Evolutionary conservation across 768 basidiomycete species (phyloP).

Genomic region (Fomitopsis pulvina): DNA sequence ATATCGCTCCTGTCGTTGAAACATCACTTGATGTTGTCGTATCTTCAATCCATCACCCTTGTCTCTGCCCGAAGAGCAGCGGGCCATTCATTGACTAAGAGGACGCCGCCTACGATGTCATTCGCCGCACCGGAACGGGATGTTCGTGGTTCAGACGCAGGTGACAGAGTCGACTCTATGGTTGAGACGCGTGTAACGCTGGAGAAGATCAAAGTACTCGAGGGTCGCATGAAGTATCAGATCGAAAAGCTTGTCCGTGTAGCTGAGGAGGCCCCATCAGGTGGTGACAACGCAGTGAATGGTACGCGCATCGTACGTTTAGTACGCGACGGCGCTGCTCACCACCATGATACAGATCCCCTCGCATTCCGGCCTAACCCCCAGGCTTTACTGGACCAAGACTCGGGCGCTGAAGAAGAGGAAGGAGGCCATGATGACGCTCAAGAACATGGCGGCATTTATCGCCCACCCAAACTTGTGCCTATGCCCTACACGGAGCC

Average conservation of each 20-base stretch:
- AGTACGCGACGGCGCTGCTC: background rate
- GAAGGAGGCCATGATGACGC: slow-evolving; percentile 16
- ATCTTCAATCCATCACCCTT: slow-evolving; percentile 78
- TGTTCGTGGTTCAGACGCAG: slow-evolving; percentile 49
- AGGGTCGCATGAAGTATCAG: slow-evolving; percentile 87
- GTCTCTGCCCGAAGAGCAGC: slow-evolving; percentile 62
- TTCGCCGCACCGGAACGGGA: slow-evolving; percentile 50
- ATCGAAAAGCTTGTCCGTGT: slow-evolving; percentile 88
- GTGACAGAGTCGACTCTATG: slow-evolving; percentile 75
- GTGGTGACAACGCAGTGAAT: slow-evolving; percentile 39
- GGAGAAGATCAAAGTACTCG: slow-evolving; percentile 83
- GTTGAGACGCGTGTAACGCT: slow-evolving; percentile 76
- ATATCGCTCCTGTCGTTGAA: slow-evolving; percentile 90
- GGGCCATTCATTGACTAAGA: slow-evolving; percentile 53
- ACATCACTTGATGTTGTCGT: slow-evolving; percentile 76
- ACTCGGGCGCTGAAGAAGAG: slow-evolving; percentile 28
- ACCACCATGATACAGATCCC: slow-evolving; percentile 51
- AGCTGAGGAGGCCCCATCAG: slow-evolving; percentile 49
- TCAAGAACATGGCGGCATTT: slow-evolving; percentile 45
- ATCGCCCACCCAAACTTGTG: slow-evolving; percentile 83
- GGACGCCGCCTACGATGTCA: slow-evolving; percentile 40
- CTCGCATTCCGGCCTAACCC: slow-evolving; percentile 92
- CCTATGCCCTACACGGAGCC: slow-evolving; percentile 79
- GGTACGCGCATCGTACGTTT: slow-evolving; percentile 38
- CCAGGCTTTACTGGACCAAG: slow-evolving; percentile 50